These are phyloP conservation scores for Periconia sp. DNA, from an alignment of 2,329 filamentous ascomycete genomes.

Conservation along the genomic window DNA sequence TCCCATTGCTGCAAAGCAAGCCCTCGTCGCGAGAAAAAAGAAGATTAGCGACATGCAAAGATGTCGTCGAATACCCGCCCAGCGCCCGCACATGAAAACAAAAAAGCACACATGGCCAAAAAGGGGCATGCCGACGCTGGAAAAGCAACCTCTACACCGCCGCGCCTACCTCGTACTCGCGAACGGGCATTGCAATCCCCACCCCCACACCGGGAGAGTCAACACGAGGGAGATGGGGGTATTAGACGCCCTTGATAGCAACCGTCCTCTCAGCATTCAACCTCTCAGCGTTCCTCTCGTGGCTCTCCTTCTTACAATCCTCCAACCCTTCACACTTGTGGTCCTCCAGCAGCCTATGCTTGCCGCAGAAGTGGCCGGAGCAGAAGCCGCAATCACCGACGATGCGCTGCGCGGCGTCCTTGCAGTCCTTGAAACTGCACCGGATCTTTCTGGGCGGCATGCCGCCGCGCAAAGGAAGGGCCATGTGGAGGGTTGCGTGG, in stretches of 20 bases:
- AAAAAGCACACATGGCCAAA: too few species aligned
- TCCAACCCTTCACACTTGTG: constrained; percentile 93
- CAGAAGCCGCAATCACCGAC: constrained; percentile 97
- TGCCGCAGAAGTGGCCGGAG: constrained; percentile 90
- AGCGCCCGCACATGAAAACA: too few species aligned
- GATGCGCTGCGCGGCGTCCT: constrained; percentile 85
- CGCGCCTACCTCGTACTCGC: too few species aligned
- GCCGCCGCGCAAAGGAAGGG: constrained; percentile 62
- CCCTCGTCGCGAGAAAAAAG: too few species aligned
- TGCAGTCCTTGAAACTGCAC: constrained; percentile 90
- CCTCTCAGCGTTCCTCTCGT: constrained; percentile 91
- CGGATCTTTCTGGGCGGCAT: constrained; percentile 76
- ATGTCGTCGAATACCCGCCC: too few species aligned
- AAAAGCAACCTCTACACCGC: too few species aligned
- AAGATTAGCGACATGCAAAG: too few species aligned
- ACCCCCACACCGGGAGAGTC: too few species aligned
- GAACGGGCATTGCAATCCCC: too few species aligned
- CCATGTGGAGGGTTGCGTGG: constrained; percentile 60
- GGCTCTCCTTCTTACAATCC: constrained; percentile 97
- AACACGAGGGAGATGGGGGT: too few species aligned
- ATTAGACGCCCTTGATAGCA: constrained; percentile 87
- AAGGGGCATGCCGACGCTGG: too few species aligned
- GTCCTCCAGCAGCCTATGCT: constrained; percentile 90
- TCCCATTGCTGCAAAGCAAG: constrained; percentile 3
- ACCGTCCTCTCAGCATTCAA: constrained; percentile 91